Conservation (phyloP, 139 green algal species). For the Trebouxia sp. region DNA sequence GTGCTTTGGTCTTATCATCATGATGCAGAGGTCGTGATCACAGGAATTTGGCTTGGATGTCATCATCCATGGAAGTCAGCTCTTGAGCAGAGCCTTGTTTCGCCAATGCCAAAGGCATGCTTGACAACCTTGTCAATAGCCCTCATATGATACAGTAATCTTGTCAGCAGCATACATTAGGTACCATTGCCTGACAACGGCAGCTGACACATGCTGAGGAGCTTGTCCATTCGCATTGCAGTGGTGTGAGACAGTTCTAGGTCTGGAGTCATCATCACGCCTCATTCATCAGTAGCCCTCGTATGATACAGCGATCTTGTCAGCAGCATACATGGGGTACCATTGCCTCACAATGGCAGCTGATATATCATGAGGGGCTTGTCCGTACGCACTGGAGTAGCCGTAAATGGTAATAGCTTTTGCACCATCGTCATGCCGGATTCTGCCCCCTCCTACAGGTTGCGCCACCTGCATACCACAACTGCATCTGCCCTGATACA, state of each 20-base stretch:
- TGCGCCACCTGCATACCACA: not conserved
- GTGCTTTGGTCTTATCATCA: too few species aligned
- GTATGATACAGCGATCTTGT: conserved; percentile 63
- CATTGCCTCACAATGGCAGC: conserved; percentile 60
- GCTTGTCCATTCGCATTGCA: too few species aligned
- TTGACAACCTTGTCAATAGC: too few species aligned
- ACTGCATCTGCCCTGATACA: too few species aligned
- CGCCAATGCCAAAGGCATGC: too few species aligned
- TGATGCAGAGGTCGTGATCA: too few species aligned
- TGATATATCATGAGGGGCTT: conserved; percentile 74
- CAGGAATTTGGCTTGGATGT: too few species aligned
- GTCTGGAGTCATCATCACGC: not conserved
- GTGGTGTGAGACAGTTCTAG: not conserved
- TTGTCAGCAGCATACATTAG: conserved; percentile 55
- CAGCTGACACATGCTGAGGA: too few species aligned
- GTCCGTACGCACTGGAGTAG: conserved; percentile 74
- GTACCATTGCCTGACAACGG: conserved; percentile 58
- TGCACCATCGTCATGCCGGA: conserved; percentile 4
- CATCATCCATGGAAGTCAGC: too few species aligned
- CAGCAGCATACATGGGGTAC: conserved; percentile 60
- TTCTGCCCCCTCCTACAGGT: not conserved
- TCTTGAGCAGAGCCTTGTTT: too few species aligned
- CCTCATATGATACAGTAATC: conserved; percentile 70
- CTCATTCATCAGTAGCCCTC: conserved; percentile 68
- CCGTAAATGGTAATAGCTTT: conserved; percentile 65